A percentile compares a stretch with the other conserved stretches of the same genome.
Evolutionary conservation across 2,329 filamentous ascomycete species (phyloP).

Genomic region (Pseudogymnoascus destructans): DNA sequence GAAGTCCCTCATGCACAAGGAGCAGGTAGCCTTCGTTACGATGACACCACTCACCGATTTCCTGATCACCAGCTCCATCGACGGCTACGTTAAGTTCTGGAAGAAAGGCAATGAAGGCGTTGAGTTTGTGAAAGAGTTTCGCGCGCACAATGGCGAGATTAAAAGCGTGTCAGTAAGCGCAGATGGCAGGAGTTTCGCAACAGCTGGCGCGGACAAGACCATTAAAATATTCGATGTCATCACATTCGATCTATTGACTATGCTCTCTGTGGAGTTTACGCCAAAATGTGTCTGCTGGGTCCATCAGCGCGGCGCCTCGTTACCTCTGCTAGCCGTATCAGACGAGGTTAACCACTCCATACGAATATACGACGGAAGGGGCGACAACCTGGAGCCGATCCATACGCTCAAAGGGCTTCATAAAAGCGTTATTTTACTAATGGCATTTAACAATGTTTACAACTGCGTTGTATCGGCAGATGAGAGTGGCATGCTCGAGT

Average conservation of each 20-base stretch:
- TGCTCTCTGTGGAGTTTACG: slow-evolving; percentile 62
- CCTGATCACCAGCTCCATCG: slow-evolving; percentile 81
- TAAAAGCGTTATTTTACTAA: slow-evolving; percentile 63
- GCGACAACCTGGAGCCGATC: slow-evolving; percentile 62
- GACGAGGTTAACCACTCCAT: slow-evolving; percentile 61
- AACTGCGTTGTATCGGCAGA: slow-evolving; percentile 89
- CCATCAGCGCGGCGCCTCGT: slow-evolving; percentile 72
- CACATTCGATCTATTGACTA: slow-evolving; percentile 76
- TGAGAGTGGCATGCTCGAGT: slow-evolving; percentile 86
- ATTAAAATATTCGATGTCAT: slow-evolving; percentile 73
- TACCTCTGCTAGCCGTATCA: slow-evolving; percentile 75
- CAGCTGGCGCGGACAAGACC: slow-evolving; percentile 63
- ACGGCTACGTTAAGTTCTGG: slow-evolving; percentile 99
- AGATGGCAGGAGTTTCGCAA: slow-evolving; percentile 89
- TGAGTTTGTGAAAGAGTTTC: slow-evolving; percentile 97
- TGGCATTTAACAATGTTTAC: slow-evolving; percentile 78
- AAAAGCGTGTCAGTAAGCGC: slow-evolving; percentile 71
- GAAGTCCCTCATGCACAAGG: slow-evolving; percentile 96
- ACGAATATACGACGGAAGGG: slow-evolving; percentile 77
- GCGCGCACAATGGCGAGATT: slow-evolving; percentile 77
- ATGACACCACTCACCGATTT: slow-evolving; percentile 90
- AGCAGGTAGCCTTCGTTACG: slow-evolving; percentile 76
- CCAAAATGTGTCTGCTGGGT: slow-evolving; percentile 86
- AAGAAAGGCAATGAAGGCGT: slow-evolving; percentile 85
- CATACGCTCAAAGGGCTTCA: slow-evolving; percentile 74